Evolutionary conservation across 192 early-diverging fungal species (phyloP), one percentile per base, ranked within the genome.

Genomic region (Coemansia sp.): DNA sequence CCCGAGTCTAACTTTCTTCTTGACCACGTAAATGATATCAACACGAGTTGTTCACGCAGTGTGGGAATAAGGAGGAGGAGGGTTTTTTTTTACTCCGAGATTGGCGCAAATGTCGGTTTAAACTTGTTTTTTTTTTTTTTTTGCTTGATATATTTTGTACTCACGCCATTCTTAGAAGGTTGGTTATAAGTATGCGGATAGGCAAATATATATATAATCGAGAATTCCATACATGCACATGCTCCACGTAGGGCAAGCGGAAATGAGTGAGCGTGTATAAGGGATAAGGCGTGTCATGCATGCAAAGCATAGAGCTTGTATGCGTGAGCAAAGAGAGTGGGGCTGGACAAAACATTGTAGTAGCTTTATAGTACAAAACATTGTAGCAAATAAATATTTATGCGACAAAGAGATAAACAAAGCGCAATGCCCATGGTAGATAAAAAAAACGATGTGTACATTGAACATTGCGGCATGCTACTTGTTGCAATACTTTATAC

Each of bases 401-500:
- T 27, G 27, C 27, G 2, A 9, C 48, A 21, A 25, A 51, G 25
- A 55, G 11, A 29, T 61, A 61, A 19, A 61, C 42, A 64, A 44
- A 42, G 25, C 25, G 19, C 41, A 17, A 48, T 14, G 51, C 2
- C 42, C n/a, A 48, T 44, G 19, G 41, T 46, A 27, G 27, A 27
- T 64, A 25, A 55, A 29, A 12, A 9, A 7, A 2, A 1, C 34
- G 34, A 55, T 55, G 10, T 27, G 23, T 14, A 15, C 51, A 55
- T 23, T 42, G 51, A 9, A 55, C 25, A 55, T 29, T 55, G 51
- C 31, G 14, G 59, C 59, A 14, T 3, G 34, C 45, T 27, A 3
- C 51, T 45, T 63, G 41, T 63, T 46, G 23, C 25, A 29, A 46
- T 46, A 23, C 45, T 64, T 64, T 23, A 27, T 27, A 27, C 27